phyloP scores from a whole-genome alignment of 179 eudicot species.

The Nepenthes alata region DNA sequence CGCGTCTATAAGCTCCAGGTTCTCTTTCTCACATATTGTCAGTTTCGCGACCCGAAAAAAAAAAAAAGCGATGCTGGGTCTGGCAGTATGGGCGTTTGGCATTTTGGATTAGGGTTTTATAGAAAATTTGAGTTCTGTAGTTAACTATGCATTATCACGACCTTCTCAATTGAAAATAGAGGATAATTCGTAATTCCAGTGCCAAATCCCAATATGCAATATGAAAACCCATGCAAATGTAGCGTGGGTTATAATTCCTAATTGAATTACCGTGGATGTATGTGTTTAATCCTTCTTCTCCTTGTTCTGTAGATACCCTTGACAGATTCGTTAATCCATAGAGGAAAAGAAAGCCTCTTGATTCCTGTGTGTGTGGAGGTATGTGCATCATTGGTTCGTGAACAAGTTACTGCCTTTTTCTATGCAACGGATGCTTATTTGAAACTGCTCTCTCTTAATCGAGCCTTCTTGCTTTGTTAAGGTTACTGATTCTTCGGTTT shows the following conservation, averaged over 20 bases:
- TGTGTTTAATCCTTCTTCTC: neutral
- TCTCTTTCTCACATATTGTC: no score
- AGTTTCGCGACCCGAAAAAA: no score
- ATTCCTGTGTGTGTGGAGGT: constrained; percentile 40
- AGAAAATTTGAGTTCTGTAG: no score
- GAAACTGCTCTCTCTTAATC: neutral
- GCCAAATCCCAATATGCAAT: neutral
- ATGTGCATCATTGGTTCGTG: neutral
- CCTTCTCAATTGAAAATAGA: no score
- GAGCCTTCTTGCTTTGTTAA: constrained; percentile 8
- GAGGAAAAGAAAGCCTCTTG: constrained; percentile 42
- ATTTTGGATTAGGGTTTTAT: no score
- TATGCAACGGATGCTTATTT: neutral
- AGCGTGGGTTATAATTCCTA: neutral
- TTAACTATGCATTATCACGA: no score
- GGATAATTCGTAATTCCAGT: no score
- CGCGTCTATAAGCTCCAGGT: constrained; percentile 34
- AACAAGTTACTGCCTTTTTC: neutral
- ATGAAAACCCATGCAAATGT: neutral
- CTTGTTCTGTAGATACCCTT: constrained; percentile 24
- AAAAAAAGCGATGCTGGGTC: no score
- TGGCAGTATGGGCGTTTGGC: no score
- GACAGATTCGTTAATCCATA: constrained; percentile 26
- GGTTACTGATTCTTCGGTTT: constrained; percentile 31
- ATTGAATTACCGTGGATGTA: neutral